Evolutionary conservation across 1,284 basidiomycete species (phyloP), one percentile per base, ranked within the genome.

Genomic region (Jaminaea rosea): DNA sequence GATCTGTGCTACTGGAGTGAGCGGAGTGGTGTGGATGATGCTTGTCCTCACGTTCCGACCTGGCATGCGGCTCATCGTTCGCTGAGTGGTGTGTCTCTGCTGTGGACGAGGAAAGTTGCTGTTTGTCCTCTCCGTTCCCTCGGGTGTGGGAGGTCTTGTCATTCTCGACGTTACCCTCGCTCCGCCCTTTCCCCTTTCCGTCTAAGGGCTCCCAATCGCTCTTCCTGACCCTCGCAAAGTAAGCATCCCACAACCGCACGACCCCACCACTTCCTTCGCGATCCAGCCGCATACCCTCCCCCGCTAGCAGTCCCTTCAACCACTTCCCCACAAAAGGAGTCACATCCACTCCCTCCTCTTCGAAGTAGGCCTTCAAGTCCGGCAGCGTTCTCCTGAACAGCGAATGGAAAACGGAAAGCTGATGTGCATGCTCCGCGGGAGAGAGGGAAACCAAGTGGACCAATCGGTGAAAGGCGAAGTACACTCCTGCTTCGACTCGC

Each of bases 401-500:
- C 10, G 71, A 69, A 7, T 74, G 56, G 34, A 75, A 74, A n/a
- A 64, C 64, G 0, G 73, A 63, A 2, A 75, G 65, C 19, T 66
- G 63, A 3, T 53, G 56, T 2, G 72, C 55, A 44, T 23, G 44
- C 34, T 2, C 47, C 47, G 39, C 65, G 56, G 52, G 69, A 63
- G n/a, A n/a, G n/a, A n/a, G n/a, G n/a, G n/a, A n/a, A n/a, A n/a
- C n/a, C 37, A 52, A n/a, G 13, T 19, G 32, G 11, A 24, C 4
- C 26, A 17, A 32, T 10, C 31, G 6, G 26, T 73, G 71, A 51
- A 75, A 75, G 5, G 69, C 69, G 54, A 75, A 75, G 59, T 67
- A 75, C 62, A 74, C 72, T 21, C 72, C 72, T 11, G 73, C 69
- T 47, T 75, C 73, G 1, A 67, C 70, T 2, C 66, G 67, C 65